Base-by-base conservation (phyloP, 2,329 filamentous ascomycete genomes). In the Xylaria hypoxylon region DNA sequence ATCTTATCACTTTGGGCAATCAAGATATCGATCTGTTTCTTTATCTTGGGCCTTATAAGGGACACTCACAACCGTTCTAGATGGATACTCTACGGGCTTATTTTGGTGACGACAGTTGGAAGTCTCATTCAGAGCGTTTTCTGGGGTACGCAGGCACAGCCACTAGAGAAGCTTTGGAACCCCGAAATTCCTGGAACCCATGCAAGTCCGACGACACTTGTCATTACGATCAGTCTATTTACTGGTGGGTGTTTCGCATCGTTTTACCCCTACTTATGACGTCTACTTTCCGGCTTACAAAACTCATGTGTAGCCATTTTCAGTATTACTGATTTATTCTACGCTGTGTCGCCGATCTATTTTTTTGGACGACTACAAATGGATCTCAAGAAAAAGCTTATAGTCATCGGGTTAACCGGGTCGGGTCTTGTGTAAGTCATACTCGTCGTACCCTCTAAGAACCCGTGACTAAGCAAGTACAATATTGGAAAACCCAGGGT, bases 21-120 rank as follows among this genome's bases (percentile, higher is more conserved):
- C 11, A 50, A 50, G 47, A 50, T 50, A 50, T 50, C 47, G 5
- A 28, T 50, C 47, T n/a, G 47, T 50, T 26, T 50, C 22, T 50
- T 28, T 19, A 50, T 50, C 8, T 50, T 50, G 24, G 26, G 22
- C 24, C 47, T 50, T 31, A 50, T 50, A 28, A 26, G 17, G 28
- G 7, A 50, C 26, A 50, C 47, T 22, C 47, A 50, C 47, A 50
- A 50, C 6, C 47, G 47, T 31, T 50, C 47, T 5, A 50, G 24
- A 50, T 50, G 47, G 47, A 10, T 50, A 11, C 22, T 50, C 47
- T 50, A 50, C 15, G 47, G 47, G 10, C 47, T 50, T n/a, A 31
- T 50, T 10, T 28, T 11, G 5, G 47, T 28, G 47, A 50, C 47
- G 10, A 50, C 47, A 31, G 13, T 28, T 31, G 47, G 22, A 17